Conservation (phyloP, 129 eudicot species). For the Pittosporum tobira region DNA sequence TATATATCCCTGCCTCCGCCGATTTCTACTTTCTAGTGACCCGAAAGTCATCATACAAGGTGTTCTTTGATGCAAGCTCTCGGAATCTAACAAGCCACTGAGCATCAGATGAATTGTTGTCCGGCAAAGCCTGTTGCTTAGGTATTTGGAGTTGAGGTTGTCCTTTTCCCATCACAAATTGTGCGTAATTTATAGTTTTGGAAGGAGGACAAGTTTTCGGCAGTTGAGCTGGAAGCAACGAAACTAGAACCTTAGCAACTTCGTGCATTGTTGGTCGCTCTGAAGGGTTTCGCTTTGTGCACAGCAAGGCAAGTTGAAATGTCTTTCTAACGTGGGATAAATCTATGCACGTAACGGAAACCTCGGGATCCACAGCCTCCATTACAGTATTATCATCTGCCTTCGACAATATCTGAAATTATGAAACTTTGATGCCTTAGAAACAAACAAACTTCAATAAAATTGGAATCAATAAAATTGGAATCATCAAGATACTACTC, state of each 20-base stretch:
- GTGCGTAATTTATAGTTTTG: constrained; percentile 34
- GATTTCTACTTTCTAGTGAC: not conserved
- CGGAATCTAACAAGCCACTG: constrained; percentile 67
- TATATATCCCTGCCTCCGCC: not conserved
- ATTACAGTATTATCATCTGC: constrained; percentile 70
- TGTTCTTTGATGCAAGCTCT: constrained; percentile 56
- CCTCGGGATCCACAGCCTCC: constrained; percentile 86
- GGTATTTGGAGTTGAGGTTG: constrained; percentile 15
- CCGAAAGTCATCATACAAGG: constrained; percentile 18
- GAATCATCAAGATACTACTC: too few species aligned
- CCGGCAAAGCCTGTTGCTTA: constrained; percentile 19
- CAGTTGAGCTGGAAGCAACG: constrained; percentile 47
- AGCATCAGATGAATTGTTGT: constrained; percentile 55
- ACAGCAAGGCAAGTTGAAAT: constrained; percentile 71
- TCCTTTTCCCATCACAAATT: constrained; percentile 34
- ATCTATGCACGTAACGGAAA: constrained; percentile 66
- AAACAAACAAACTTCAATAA: too few species aligned
- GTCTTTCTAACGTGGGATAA: constrained; percentile 44
- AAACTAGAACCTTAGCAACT: constrained; percentile 52
- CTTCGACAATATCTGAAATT: constrained; percentile 54
- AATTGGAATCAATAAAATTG: too few species aligned
- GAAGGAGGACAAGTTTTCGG: constrained; percentile 16
- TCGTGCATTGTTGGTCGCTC: constrained; percentile 92
- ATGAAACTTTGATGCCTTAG: too few species aligned
- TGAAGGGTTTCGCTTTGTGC: constrained; percentile 59